Percentiles rank a stretch among this genome's conserved stretches.
phyloP scores from a whole-genome alignment of 495 filamentous ascomycete genomes.

The Sordaria brevicollis region DNA sequence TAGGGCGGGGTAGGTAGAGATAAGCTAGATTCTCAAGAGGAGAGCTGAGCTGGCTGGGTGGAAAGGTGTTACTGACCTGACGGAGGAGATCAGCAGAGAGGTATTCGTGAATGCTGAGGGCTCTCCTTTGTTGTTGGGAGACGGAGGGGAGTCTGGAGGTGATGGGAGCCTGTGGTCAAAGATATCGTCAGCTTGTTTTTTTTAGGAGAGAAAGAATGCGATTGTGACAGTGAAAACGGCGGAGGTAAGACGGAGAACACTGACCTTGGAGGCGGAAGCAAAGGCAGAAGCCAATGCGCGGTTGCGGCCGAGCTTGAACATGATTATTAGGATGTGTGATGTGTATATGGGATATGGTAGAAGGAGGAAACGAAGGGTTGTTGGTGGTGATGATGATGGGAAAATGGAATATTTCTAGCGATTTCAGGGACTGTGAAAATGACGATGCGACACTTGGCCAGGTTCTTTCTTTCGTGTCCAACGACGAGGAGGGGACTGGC shows the following conservation, averaged over 20 bases:
- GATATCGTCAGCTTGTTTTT: conserved; percentile 2
- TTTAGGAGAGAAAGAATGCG: neutral
- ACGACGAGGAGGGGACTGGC: neutral
- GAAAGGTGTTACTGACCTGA: conserved; percentile 46
- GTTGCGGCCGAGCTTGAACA: conserved; percentile 40
- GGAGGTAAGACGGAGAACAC: conserved; percentile 1
- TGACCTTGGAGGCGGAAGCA: conserved; percentile 33
- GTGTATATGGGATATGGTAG: conserved; percentile 3
- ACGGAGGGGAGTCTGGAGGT: conserved; percentile 32
- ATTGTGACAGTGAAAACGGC: neutral
- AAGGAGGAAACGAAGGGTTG: too few relatives aligned
- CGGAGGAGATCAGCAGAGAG: conserved; percentile 82
- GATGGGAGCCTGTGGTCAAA: conserved; percentile 22
- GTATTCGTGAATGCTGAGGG: conserved; percentile 95
- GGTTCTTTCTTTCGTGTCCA: neutral
- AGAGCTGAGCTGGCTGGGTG: too few relatives aligned
- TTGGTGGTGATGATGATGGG: neutral
- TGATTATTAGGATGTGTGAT: conserved; percentile 19
- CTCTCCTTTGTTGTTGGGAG: conserved; percentile 60
- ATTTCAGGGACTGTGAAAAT: neutral
- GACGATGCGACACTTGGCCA: neutral
- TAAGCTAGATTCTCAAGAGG: neutral
- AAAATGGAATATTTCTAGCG: neutral
- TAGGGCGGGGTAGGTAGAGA: conserved; percentile 1
- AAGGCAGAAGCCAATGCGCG: conserved; percentile 39